Conservation (phyloP, 2,329 filamentous ascomycete species). For the Fulvia fulva region DNA sequence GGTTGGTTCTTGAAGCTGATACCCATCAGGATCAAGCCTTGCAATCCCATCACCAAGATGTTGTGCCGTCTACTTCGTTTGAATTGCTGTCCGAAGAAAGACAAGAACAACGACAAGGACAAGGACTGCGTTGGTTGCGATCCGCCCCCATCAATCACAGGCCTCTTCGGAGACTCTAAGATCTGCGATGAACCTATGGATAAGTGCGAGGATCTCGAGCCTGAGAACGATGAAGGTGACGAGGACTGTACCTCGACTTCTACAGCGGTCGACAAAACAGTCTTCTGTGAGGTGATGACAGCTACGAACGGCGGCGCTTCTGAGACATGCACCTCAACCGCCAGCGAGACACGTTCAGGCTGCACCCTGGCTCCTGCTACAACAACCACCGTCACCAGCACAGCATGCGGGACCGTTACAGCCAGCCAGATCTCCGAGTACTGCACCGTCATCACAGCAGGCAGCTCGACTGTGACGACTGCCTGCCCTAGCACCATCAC, state of each 20-base stretch:
- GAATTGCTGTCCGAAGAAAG: constrained; percentile 6
- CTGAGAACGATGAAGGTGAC: constrained; percentile 1
- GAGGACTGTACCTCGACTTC: constrained; percentile 7
- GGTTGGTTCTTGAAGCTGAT: constrained; percentile 11
- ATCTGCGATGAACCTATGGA: constrained; percentile 7
- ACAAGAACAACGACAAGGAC: not conserved
- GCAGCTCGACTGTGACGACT: not conserved
- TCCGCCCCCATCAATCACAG: not conserved
- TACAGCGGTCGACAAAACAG: constrained; percentile 10
- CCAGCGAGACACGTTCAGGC: constrained; percentile 1
- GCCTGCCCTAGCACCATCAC: constrained; percentile 4
- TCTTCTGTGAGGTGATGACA: constrained; percentile 6
- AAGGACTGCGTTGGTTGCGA: constrained; percentile 3
- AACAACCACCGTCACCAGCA: not conserved
- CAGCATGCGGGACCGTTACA: constrained; percentile 1
- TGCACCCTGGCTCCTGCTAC: constrained; percentile 2
- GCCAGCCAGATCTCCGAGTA: constrained; percentile 5
- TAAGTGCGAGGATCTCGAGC: constrained; percentile 3
- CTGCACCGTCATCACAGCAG: constrained; percentile 4
- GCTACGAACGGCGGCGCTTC: not conserved
- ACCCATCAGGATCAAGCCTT: not conserved
- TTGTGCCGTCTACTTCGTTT: constrained; percentile 1
- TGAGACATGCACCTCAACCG: constrained; percentile 9
- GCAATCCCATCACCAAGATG: constrained; percentile 2
- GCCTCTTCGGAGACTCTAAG: constrained; percentile 6